These are phyloP conservation scores for Cytospora leucostoma DNA, from an alignment of 2,329 filamentous ascomycete species.

Conservation along the genomic window DNA sequence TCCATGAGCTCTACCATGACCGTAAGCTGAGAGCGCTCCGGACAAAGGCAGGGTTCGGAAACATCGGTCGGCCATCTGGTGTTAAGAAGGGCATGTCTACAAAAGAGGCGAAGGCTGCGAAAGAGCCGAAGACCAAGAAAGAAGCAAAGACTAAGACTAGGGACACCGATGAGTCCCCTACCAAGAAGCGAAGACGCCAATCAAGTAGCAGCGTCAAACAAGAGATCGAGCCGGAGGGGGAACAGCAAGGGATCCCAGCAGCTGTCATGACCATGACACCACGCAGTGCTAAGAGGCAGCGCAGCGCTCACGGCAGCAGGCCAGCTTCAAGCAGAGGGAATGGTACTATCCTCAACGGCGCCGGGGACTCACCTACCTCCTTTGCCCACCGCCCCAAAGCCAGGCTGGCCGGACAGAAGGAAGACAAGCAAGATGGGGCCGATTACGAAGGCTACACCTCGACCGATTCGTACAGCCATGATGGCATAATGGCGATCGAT, in stretches of 20 bases:
- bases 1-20: slow-evolving; percentile 59
- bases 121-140: slow-evolving; percentile 32
- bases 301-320: not conserved
- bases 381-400: not conserved
- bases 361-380: not conserved
- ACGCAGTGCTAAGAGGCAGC: slow-evolving; percentile 15
- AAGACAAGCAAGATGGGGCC: slow-evolving; percentile 39
- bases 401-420: not conserved
- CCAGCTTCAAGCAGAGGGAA: slow-evolving; percentile 6
- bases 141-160: too few relatives aligned
- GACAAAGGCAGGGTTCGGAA: slow-evolving; percentile 56
- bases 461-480: slow-evolving; percentile 51
- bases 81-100: slow-evolving; percentile 38
- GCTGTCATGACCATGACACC: slow-evolving; percentile 4
- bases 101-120: slow-evolving; percentile 30
- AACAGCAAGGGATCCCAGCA: not conserved
- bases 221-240: slow-evolving; percentile 33
- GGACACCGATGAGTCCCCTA: too few relatives aligned
- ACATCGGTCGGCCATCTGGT: slow-evolving; percentile 57
- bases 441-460: slow-evolving; percentile 52
- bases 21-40: slow-evolving; percentile 51
- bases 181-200: slow-evolving; percentile 27
- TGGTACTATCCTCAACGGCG: not conserved
- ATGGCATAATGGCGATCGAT: slow-evolving; percentile 48
- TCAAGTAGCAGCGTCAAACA: slow-evolving; percentile 20